Evolutionary conservation across 2,329 filamentous ascomycete species (phyloP), one percentile per base, ranked within the genome.

Genomic region (Colletotrichum gigasporum): DNA sequence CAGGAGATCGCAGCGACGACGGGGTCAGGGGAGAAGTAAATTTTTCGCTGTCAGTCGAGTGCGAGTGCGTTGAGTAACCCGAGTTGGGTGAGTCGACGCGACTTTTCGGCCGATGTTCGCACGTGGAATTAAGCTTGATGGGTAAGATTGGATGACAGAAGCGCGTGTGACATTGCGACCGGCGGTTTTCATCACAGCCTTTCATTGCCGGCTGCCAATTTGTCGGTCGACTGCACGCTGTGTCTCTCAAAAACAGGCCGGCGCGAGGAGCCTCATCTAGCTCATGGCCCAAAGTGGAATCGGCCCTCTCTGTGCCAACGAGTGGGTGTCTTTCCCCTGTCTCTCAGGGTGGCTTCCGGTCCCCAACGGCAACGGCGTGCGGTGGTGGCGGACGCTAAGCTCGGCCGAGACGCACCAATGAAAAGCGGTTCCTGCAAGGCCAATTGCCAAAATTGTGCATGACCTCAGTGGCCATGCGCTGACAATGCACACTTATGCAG

Each of bases 91-190:
- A n/a, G n/a, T n/a, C n/a, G n/a, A n/a, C n/a, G 26, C 28, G 22
- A 42, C 28, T 54, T 10, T 41, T 34, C 30, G 7, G 18, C 39
- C 35, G 39, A 45, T 52, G n/a, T 18, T 50, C 32, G 16, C 48
- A 62, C 56, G 62, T 62, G 56, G 56, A 62, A 62, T 44, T 65
- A 65, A 65, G 62, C 62, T 62, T 54, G 62, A 62, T 35, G 48
- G 28, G 30, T 62, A 55, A 62, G 62, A 65, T 62, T 65, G 56
- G 62, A 62, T 50, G 62, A 65, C 50, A 51, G 42, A 45, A 24
- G 57, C 62, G 57, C 48, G 48, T 65, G 56, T 30, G 56, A 55
- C 50, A 61, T 61, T 61, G 10, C 47, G 60, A 52, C 45, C 32
- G 26, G 55, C 47, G 20, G 30, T 26, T 26, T 47, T 54, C 55